Base-by-base conservation (phyloP, 306 rosid genomes). In the Rosa multiflora region DNA sequence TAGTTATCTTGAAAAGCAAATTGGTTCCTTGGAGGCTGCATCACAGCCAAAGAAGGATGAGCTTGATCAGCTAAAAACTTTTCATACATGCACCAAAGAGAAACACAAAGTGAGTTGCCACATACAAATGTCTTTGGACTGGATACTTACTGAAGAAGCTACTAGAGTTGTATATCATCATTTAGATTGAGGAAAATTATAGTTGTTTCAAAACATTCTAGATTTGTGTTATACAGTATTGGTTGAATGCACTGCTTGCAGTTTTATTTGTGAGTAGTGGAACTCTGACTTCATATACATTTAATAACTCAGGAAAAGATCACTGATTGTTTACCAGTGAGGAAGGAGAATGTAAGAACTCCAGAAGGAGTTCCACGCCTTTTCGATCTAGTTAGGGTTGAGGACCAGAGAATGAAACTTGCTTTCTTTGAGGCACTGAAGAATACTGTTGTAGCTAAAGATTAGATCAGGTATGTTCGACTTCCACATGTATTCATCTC, bases 331-430 rank as follows among this genome's bases (percentile, higher is more conserved):
- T 87, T 88, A 72, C 86, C 91, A 74, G 86, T 58, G 84, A 2
- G 85, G 87, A 91, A 86, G 87, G 85, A 79, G 84, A 87, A 82
- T 5, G 85, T 89, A 44, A 87, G 74, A 75, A 86, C 91, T 77
- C 97, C 99, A 2, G 97, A 91, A 85, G 93, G 93, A 40, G 97
- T 94, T 88, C 97, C 90, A 13, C 95, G 93, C 63, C 93, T 94
- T 70, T 92, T 92, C 69, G 97, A 94, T 87, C 77, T 94, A 82
- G 90, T 94, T 51, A 86, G 86, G 84, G 95, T 94, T 73, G 83
- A 53, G 72, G 97, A 94, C 66, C 92, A 94, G 80, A 83, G 92
- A 78, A 92, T 92, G 95, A 89, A 92, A 75, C 91, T 94, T 77
- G 99, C 99, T 79, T 94, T 94, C 89, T 94, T 78, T 86, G 85